phyloP scores from a whole-genome alignment of 2,329 filamentous ascomycete genomes.

The Cercospora brassicicola region DNA sequence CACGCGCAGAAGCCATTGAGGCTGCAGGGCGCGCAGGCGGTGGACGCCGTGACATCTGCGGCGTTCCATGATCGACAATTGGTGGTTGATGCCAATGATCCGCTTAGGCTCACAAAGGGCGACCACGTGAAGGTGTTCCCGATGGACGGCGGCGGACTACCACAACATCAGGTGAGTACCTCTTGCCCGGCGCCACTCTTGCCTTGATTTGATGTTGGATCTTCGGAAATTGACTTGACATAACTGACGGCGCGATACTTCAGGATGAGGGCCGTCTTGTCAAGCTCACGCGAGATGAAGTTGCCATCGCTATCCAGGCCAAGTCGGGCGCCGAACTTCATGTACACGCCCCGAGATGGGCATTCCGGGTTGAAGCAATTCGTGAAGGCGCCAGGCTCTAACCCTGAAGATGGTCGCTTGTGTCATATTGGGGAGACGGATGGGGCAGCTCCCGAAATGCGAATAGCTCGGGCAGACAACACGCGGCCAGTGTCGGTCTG shows the following conservation, averaged over 20 bases:
- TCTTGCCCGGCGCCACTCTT: neutral
- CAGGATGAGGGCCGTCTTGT: conserved; percentile 58
- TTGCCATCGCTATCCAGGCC: conserved; percentile 57
- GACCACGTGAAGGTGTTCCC: conserved; percentile 61
- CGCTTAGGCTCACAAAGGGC: conserved; percentile 55
- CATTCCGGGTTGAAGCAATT: conserved; percentile 53
- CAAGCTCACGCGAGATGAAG: conserved; percentile 54
- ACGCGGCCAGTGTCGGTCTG: neutral
- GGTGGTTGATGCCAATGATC: conserved; percentile 54
- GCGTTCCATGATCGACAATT: conserved; percentile 50
- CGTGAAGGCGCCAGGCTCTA: conserved; percentile 35
- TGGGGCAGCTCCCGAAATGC: neutral
- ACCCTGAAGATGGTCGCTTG: neutral
- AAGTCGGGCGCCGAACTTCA: conserved; percentile 48
- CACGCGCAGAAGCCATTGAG: conserved; percentile 44
- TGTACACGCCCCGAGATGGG: conserved; percentile 63
- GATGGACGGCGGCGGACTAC: conserved; percentile 58
- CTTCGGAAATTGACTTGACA: neutral
- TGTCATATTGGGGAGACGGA: neutral
- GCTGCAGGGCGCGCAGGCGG: conserved; percentile 58
- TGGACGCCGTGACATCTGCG: conserved; percentile 48
- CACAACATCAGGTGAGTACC: conserved; percentile 44
- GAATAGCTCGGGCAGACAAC: neutral
- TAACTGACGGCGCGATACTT: neutral
- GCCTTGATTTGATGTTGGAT: neutral